These are phyloP conservation scores for Chlorella sp. DNA, from an alignment of 139 green algal species.

Conservation along the genomic window DNA sequence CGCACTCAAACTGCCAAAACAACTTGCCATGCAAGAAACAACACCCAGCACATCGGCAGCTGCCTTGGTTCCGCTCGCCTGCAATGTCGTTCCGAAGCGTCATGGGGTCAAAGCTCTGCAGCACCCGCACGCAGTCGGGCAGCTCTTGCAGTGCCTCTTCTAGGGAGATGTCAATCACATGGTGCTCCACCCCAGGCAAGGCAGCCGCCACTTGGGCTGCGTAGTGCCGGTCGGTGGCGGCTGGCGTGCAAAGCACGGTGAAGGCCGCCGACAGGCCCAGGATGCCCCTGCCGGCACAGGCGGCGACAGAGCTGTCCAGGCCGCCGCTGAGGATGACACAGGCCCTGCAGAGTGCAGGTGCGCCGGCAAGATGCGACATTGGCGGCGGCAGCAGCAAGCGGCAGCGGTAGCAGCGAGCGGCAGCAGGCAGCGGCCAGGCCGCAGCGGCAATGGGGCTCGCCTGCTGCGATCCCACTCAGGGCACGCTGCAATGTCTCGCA, in stretches of 20 bases:
- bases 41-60: too few species aligned
- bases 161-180: neutral
- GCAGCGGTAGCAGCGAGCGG: neutral
- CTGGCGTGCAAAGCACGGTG: neutral
- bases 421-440: neutral
- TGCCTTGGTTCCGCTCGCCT: neutral
- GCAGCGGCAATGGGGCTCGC: neutral
- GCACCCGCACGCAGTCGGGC: slow-evolving; percentile 16
- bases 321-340: slow-evolving; percentile 27
- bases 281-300: neutral
- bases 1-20: too few species aligned
- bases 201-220: neutral
- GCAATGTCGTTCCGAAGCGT: slow-evolving; percentile 10
- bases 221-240: slow-evolving; percentile 7
- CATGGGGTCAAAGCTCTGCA: slow-evolving; percentile 33
- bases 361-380: neutral
- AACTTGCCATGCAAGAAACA: too few species aligned
- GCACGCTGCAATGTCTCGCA: neutral
- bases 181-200: slow-evolving; percentile 8
- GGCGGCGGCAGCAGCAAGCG: neutral
- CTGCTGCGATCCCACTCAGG: neutral
- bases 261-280: slow-evolving; percentile 16
- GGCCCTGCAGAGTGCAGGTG: neutral
- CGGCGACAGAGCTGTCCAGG: slow-evolving; percentile 10
- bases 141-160: slow-evolving; percentile 1